Base-by-base conservation (phyloP, 305 asterid genomes). In the Nicotiana rustica region DNA sequence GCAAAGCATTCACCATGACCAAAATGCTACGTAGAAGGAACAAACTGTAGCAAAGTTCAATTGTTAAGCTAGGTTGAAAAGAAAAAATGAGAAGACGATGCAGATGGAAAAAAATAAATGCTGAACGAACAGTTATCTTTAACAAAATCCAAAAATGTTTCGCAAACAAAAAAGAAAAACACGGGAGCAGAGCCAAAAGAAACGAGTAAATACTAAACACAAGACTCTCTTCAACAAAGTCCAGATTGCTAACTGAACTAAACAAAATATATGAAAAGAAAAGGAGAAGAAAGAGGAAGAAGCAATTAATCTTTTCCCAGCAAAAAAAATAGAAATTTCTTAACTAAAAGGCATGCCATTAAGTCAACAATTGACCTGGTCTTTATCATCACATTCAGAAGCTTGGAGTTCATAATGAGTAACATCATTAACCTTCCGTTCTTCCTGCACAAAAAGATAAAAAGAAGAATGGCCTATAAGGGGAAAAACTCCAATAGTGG, bases 371-470 rank as follows among this genome's bases (percentile, higher is more conserved):
- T 79, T 84, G 66, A 89, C 91, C 89, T 83, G 85, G 31, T 75
- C 49, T 85, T 77, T 84, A 79, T 64, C 82, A 81, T 84, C 85
- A 29, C 67, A 19, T 65, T 82, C 80, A 10, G 82, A 49, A 82
- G 79, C 67, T 83, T 80, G 68, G 12, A 67, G 83, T 44, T 76
- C 56, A 81, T 82, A 56, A 65, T 84, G 85, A 41, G 86, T 69
- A 59, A 68, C 82, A 80, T 77, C 67, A 83, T 75, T 83, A 77
- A 77, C 29, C 59, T 56, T 82, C 41, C 85, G 75, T 79, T 82
- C 89, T 83, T 88, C 89, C 92, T 89, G 88, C 88, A 78, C 77
- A 87, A 80, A 66, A 47, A 52, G 25, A 14, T 41, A 10, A 41
- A 31, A 67, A 21, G 49, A 33, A 64, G 65, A 36, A 35, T 17